Percentiles rank a stretch among this genome's conserved stretches.
These are phyloP conservation scores for Colletotrichum eremochloae DNA, from an alignment of 2,329 filamentous ascomycete genomes.

Conservation along the genomic window DNA sequence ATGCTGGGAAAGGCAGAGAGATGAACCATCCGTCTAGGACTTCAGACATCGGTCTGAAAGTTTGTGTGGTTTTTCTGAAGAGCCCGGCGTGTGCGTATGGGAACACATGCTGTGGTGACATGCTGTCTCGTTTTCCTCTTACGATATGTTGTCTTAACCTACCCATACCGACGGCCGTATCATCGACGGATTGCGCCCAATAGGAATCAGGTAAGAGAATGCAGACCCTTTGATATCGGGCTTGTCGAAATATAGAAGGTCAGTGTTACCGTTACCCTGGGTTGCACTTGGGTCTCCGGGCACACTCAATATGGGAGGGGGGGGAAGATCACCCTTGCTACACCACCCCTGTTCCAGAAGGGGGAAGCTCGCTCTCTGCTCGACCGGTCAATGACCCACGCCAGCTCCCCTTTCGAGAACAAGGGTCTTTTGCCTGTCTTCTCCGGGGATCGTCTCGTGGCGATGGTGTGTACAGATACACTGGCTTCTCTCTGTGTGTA, in stretches of 20 bases:
- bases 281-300: conserved; percentile 27
- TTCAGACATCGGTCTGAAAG: background rate
- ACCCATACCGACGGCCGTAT: background rate
- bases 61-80: background rate
- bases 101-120: background rate
- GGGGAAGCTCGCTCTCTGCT: conserved; percentile 1
- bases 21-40: background rate
- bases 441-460: conserved; percentile 32
- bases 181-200: conserved; percentile 15
- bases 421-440: conserved; percentile 15
- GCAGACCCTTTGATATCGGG: conserved; percentile 39
- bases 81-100: background rate
- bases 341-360: conserved; percentile 16
- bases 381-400: background rate
- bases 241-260: conserved; percentile 42
- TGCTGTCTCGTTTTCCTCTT: background rate
- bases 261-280: conserved; percentile 4
- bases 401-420: conserved; percentile 13
- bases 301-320: conserved; percentile 10
- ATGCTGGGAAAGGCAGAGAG: conserved; percentile 10
- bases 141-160: background rate
- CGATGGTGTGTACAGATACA: conserved; percentile 12
- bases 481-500: background rate
- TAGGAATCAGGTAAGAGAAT: conserved; percentile 2
- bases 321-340: conserved; percentile 32